A percentile compares a stretch with the other conserved stretches of the same genome.
phyloP scores from a whole-genome alignment of 352 stramenopile species.

The Phytophthora macrochlamydospora region DNA sequence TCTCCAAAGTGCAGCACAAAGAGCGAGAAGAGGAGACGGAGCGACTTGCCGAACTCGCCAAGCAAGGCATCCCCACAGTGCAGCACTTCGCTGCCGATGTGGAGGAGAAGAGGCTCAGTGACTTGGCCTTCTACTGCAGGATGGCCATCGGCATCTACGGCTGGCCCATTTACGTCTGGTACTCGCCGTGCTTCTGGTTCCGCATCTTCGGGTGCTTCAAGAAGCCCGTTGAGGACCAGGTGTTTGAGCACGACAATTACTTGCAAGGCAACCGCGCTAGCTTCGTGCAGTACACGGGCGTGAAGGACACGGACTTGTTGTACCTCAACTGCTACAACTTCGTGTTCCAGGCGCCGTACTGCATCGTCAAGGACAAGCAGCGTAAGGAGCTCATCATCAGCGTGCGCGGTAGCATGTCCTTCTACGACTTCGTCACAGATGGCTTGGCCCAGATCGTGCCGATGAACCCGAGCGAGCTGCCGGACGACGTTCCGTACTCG shows the following conservation, averaged over 20 bases:
- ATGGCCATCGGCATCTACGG: slow-evolving; percentile 82
- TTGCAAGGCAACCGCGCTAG: slow-evolving; percentile 64
- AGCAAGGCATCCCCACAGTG: slow-evolving; percentile 23
- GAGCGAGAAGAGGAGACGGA: slow-evolving; percentile 47
- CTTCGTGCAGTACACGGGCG: slow-evolving; percentile 76
- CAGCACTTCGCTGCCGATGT: slow-evolving; percentile 41
- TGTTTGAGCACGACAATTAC: slow-evolving; percentile 71
- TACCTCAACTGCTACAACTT: slow-evolving; percentile 84
- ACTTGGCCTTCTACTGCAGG: slow-evolving; percentile 69
- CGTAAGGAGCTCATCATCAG: slow-evolving; percentile 76
- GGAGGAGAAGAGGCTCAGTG: slow-evolving; percentile 52
- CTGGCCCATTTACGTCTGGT: slow-evolving; percentile 82
- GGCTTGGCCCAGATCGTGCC: slow-evolving; percentile 65
- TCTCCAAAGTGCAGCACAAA: slow-evolving; percentile 61
- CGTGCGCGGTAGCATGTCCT: slow-evolving; percentile 76
- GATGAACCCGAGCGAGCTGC: slow-evolving; percentile 65
- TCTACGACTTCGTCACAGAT: slow-evolving; percentile 83
- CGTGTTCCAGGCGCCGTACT: slow-evolving; percentile 78
- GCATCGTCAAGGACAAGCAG: slow-evolving; percentile 68
- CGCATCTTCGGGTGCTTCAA: slow-evolving; percentile 66
- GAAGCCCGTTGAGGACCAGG: slow-evolving; percentile 42
- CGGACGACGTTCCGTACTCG: slow-evolving; percentile 51
- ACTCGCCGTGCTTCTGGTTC: slow-evolving; percentile 75
- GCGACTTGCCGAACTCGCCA: slow-evolving; percentile 27
- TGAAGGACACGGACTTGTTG: slow-evolving; percentile 60